Evolutionary conservation across 192 early-diverging fungal species (phyloP).

Genomic region (Geosiphon pyriformis): DNA sequence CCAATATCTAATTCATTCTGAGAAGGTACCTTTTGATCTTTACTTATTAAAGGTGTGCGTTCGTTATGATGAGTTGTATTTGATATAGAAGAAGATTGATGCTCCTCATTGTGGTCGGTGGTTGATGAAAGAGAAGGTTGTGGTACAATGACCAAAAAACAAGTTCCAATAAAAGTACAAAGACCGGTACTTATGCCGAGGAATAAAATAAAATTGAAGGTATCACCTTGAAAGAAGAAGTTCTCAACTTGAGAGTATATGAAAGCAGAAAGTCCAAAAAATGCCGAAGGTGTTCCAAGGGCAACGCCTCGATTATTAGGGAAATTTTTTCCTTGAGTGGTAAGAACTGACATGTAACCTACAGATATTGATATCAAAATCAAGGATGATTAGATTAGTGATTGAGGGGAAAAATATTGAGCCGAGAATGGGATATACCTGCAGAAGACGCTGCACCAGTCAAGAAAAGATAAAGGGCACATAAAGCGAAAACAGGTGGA

Average conservation of each 20-base stretch:
- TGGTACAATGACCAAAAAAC: conserved; percentile 9
- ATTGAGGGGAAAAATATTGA: too few species aligned
- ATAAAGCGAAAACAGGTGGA: background rate
- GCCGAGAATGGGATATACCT: background rate
- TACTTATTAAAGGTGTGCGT: background rate
- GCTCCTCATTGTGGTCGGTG: background rate
- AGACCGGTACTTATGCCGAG: conserved; percentile 43
- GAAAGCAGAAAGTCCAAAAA: conserved; percentile 58
- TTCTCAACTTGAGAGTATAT: conserved; percentile 56
- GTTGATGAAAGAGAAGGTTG: background rate
- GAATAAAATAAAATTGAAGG: conserved; percentile 45
- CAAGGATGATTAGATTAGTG: too few species aligned
- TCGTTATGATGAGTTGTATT: background rate
- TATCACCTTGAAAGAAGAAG: conserved; percentile 44
- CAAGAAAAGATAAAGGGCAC: background rate
- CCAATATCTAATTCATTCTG: conserved; percentile 1
- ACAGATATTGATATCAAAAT: background rate
- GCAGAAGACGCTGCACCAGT: background rate
- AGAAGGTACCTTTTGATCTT: background rate
- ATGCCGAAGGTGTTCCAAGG: conserved; percentile 52
- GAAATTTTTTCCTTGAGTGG: conserved; percentile 48
- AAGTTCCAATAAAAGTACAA: conserved; percentile 42
- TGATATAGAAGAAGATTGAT: background rate
- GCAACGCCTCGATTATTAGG: conserved; percentile 48
- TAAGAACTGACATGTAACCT: background rate